These are phyloP conservation scores for Fusarium nodosum DNA, from an alignment of 2,329 filamentous ascomycete species.

Conservation along the genomic window DNA sequence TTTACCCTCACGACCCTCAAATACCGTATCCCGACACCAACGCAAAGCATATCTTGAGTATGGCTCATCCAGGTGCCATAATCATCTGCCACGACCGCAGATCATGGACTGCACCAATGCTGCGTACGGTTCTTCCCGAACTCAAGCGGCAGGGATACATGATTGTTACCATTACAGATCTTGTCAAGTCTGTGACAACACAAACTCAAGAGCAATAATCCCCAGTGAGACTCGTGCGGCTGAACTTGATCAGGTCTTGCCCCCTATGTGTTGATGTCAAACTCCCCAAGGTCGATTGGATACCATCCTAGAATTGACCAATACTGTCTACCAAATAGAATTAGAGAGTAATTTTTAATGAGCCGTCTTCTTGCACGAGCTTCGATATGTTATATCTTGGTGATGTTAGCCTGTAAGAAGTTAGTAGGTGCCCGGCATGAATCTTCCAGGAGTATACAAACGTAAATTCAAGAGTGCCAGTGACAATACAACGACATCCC, in stretches of 20 bases:
- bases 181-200: conserved; percentile 63
- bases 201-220: conserved; percentile 43
- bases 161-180: conserved; percentile 77
- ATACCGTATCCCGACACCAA: conserved; percentile 78
- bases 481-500: conserved; percentile 51
- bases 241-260: background rate
- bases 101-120: conserved; percentile 85
- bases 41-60: conserved; percentile 82
- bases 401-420: conserved; percentile 49
- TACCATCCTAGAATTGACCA: background rate
- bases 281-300: background rate
- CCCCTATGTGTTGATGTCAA: background rate
- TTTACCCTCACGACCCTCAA: conserved; percentile 95
- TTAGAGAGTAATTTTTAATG: conserved; percentile 52
- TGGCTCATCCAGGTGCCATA: conserved; percentile 81
- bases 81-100: conserved; percentile 89
- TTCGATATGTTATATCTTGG: conserved; percentile 52
- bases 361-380: conserved; percentile 52
- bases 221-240: no score
- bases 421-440: background rate
- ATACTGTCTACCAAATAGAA: conserved; percentile 8
- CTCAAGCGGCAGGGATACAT: conserved; percentile 77
- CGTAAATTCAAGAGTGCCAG: conserved; percentile 54
- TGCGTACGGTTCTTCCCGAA: conserved; percentile 78
- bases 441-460: conserved; percentile 33